phyloP scores from a whole-genome alignment of 2,329 filamentous ascomycete species.

The Colletotrichum plurivorum region DNA sequence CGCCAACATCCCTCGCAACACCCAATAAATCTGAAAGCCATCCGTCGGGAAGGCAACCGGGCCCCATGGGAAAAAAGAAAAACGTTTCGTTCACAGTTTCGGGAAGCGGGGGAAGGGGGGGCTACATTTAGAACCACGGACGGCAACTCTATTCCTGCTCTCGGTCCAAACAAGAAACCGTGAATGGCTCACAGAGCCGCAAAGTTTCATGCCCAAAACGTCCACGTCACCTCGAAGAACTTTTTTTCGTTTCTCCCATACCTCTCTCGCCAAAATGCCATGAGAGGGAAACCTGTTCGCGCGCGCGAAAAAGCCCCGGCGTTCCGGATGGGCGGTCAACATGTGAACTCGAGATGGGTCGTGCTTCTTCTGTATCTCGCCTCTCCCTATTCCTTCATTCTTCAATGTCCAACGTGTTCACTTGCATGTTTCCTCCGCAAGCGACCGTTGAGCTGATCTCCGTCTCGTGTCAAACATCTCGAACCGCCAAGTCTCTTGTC shows the following conservation, averaged over 20 bases:
- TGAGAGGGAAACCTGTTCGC: conserved; percentile 16
- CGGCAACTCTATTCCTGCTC: conserved; percentile 19
- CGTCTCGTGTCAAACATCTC: not conserved
- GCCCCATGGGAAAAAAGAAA: not conserved
- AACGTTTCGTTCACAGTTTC: conserved; percentile 28
- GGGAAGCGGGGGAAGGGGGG: conserved; percentile 11
- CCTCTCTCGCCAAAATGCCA: not conserved
- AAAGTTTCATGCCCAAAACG: conserved; percentile 32
- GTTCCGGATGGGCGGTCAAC: not conserved
- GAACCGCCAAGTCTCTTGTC: not conserved
- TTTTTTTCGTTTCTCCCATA: too few relatives aligned
- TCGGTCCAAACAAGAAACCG: conserved; percentile 26
- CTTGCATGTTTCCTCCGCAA: not conserved
- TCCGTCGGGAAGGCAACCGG: not conserved
- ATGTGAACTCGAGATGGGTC: conserved; percentile 4
- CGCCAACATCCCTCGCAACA: conserved; percentile 2
- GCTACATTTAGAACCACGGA: conserved; percentile 12
- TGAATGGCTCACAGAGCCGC: conserved; percentile 30
- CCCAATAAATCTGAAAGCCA: conserved; percentile 10
- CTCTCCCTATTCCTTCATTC: not conserved
- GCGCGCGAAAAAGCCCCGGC: conserved; percentile 4
- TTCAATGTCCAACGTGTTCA: too few relatives aligned
- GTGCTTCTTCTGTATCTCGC: not conserved
- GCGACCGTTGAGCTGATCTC: not conserved
- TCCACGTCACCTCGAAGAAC: conserved; percentile 19